phyloP scores from a whole-genome alignment of 164 flowering plant species.

The Piper longum region DNA sequence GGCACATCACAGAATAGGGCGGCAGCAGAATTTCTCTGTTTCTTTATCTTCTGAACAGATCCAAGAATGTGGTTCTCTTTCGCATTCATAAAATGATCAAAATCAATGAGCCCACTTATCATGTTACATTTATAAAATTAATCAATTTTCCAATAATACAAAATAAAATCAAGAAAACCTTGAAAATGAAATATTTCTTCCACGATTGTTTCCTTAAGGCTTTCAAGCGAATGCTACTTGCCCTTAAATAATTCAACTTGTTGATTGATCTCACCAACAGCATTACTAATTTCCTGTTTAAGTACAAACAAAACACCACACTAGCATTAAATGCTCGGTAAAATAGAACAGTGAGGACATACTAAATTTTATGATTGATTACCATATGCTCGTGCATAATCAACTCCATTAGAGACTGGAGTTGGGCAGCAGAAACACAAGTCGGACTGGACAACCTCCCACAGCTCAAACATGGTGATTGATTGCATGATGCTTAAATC shows the following conservation, averaged over 20 bases:
- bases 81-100: slow-evolving; percentile 8
- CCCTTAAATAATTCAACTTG: slow-evolving; percentile 17
- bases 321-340: too few species aligned
- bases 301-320: slow-evolving; percentile 4
- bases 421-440: neutral
- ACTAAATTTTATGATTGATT: neutral
- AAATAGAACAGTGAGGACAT: too few species aligned
- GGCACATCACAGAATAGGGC: slow-evolving; percentile 23
- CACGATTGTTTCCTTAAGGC: slow-evolving; percentile 13
- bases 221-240: slow-evolving; percentile 9
- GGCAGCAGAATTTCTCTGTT: slow-evolving; percentile 29
- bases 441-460: slow-evolving; percentile 7
- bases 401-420: slow-evolving; percentile 6
- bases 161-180: slow-evolving; percentile 14
- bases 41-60: slow-evolving; percentile 21
- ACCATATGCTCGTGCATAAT: slow-evolving; percentile 18
- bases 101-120: slow-evolving; percentile 3
- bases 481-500: slow-evolving; percentile 2
- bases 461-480: slow-evolving; percentile 9
- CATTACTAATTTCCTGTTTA: slow-evolving; percentile 23
- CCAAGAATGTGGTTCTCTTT: too few species aligned
- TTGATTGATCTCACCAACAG: slow-evolving; percentile 10
- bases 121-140: neutral
- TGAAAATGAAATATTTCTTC: slow-evolving; percentile 15
- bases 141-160: neutral